Evolutionary conservation across 2,329 filamentous ascomycete species (phyloP).

Genomic region (Calonectria pseudoturangicola): DNA sequence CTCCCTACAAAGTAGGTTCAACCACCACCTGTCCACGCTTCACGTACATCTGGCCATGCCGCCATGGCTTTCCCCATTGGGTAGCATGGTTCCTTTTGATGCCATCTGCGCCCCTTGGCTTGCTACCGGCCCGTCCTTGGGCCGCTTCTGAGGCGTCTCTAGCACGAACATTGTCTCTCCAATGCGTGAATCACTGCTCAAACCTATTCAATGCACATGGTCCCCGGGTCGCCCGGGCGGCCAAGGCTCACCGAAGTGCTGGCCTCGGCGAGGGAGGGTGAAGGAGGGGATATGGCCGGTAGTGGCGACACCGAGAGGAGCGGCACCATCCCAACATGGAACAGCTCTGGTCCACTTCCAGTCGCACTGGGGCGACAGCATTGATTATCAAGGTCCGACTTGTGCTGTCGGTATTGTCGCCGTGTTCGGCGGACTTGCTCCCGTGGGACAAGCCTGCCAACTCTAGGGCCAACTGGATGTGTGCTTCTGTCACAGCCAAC

Average conservation of each 20-base stretch:
- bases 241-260: slow-evolving; percentile 53
- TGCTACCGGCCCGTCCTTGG: slow-evolving; percentile 13
- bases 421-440: slow-evolving; percentile 48
- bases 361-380: slow-evolving; percentile 44
- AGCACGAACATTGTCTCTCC: slow-evolving; percentile 12
- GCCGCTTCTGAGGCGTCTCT: slow-evolving; percentile 17
- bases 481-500: slow-evolving; percentile 24
- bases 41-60: slow-evolving; percentile 26
- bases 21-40: slow-evolving; percentile 30
- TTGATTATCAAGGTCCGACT: slow-evolving; percentile 40
- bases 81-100: background rate
- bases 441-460: slow-evolving; percentile 41
- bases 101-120: slow-evolving; percentile 12
- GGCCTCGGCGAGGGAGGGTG: slow-evolving; percentile 48
- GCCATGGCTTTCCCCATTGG: slow-evolving; percentile 35
- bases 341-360: slow-evolving; percentile 50
- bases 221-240: slow-evolving; percentile 51
- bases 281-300: slow-evolving; percentile 36
- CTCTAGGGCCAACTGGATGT: slow-evolving; percentile 13
- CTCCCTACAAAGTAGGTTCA: slow-evolving; percentile 37
- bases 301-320: slow-evolving; percentile 47
- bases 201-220: slow-evolving; percentile 42
- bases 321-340: slow-evolving; percentile 46
- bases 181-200: slow-evolving; percentile 31
- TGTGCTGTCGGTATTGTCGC: slow-evolving; percentile 50